A percentile compares a stretch with the other conserved stretches of the same genome.
These are phyloP conservation scores for Aaosphaeria pasadenensis DNA, from an alignment of 2,329 filamentous ascomycete genomes.

Conservation along the genomic window DNA sequence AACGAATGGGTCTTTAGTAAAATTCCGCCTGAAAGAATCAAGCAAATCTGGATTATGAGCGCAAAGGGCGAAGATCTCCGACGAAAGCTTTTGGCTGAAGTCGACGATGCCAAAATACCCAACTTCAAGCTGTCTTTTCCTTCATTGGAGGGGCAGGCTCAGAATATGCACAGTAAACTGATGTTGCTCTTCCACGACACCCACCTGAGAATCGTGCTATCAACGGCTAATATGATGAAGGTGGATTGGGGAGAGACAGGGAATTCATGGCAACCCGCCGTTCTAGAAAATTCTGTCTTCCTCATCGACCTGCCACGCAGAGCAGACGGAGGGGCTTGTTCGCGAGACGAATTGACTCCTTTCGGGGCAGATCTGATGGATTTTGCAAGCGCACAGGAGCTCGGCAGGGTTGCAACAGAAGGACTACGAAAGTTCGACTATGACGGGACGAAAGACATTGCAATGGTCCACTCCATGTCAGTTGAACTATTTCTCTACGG, in stretches of 20 bases:
- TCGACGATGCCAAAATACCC: conserved; percentile 36
- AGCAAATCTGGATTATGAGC: conserved; percentile 58
- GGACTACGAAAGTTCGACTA: conserved; percentile 83
- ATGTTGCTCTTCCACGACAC: conserved; percentile 78
- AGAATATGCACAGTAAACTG: conserved; percentile 90
- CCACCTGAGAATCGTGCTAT: conserved; percentile 76
- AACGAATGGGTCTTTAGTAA: conserved; percentile 71
- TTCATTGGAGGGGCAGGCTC: conserved; percentile 66
- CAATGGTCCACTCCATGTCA: conserved; percentile 83
- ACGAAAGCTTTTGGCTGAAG: conserved; percentile 19
- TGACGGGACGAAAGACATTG: conserved; percentile 64
- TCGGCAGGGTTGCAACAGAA: conserved; percentile 62
- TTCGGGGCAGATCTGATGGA: conserved; percentile 70
- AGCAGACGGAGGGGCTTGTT: conserved; percentile 15
- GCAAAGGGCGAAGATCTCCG: conserved; percentile 47
- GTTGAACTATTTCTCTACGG: conserved; percentile 21
- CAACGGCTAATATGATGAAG: conserved; percentile 79
- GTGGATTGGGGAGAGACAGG: conserved; percentile 84
- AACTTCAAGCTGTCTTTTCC: conserved; percentile 75
- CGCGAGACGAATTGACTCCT: conserved; percentile 38
- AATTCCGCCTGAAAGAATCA: conserved; percentile 56
- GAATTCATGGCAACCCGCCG: conserved; percentile 24
- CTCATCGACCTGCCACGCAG: conserved; percentile 82
- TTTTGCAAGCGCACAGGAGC: conserved; percentile 66
- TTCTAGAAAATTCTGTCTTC: conserved; percentile 62